Evolutionary conservation across 2,329 filamentous ascomycete genomes (phyloP).

Genomic region (Falciphora oryzae): DNA sequence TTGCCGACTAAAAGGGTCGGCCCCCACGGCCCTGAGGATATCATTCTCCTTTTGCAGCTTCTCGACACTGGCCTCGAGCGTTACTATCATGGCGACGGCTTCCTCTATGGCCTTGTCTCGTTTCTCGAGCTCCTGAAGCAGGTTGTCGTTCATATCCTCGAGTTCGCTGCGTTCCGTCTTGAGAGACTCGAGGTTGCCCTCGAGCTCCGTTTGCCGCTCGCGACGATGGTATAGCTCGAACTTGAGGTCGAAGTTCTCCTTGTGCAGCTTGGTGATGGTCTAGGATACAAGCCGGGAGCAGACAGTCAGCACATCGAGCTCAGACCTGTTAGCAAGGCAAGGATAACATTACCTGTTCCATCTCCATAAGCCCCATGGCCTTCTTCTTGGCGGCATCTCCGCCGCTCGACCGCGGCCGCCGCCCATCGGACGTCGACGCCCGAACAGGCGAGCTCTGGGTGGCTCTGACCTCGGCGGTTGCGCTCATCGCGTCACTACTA

Average conservation of each 20-base stretch:
- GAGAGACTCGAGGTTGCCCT: conserved; percentile 45
- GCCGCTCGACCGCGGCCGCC: conserved; percentile 38
- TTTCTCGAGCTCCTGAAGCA: conserved; percentile 57
- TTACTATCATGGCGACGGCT: conserved; percentile 63
- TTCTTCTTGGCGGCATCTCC: conserved; percentile 41
- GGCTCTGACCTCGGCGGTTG: conserved; percentile 33
- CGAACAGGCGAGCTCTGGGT: conserved; percentile 34
- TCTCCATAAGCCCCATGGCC: conserved; percentile 59
- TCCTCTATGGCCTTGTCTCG: conserved; percentile 66
- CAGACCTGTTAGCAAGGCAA: not conserved
- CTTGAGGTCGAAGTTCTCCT: conserved; percentile 74
- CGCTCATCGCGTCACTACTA: conserved; percentile 31
- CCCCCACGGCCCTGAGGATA: conserved; percentile 46
- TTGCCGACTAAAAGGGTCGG: conserved; percentile 17
- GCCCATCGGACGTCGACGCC: conserved; percentile 26
- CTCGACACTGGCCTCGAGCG: conserved; percentile 55
- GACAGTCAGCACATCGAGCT: too few relatives aligned
- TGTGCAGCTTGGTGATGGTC: conserved; percentile 63
- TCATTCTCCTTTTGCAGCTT: conserved; percentile 47
- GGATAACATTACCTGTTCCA: conserved; percentile 50
- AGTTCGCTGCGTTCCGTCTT: conserved; percentile 45
- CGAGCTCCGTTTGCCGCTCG: conserved; percentile 55
- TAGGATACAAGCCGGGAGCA: conserved; percentile 22
- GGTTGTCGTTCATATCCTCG: conserved; percentile 50
- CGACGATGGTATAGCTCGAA: conserved; percentile 65